Conservation (phyloP, 306 rosid species). For the Castanea mollissima region DNA sequence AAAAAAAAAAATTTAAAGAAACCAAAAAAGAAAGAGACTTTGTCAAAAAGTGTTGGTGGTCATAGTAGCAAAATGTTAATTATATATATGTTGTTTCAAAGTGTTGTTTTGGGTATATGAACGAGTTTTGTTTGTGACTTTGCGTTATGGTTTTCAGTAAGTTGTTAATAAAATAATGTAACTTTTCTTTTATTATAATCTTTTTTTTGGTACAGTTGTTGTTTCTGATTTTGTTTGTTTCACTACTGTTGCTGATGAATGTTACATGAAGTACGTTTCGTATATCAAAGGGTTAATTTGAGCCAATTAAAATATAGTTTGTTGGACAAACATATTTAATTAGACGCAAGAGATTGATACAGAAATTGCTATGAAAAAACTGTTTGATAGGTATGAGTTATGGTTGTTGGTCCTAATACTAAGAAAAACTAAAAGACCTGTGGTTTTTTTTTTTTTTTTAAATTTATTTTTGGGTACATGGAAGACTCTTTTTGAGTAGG, state of each 20-base stretch:
- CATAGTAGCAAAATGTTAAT: slow-evolving; percentile 29
- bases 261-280: slow-evolving; percentile 38
- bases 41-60: slow-evolving; percentile 28
- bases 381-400: slow-evolving; percentile 1
- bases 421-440: not conserved
- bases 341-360: slow-evolving; percentile 20
- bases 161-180: slow-evolving; percentile 58
- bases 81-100: slow-evolving; percentile 29
- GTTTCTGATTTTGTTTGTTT: not conserved
- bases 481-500: slow-evolving; percentile 5
- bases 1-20: not conserved
- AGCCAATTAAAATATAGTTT: slow-evolving; percentile 19
- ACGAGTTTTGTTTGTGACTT: not conserved
- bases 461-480: not conserved
- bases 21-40: not conserved
- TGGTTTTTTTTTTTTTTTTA: not conserved
- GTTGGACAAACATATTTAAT: slow-evolving; percentile 13
- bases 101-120: slow-evolving; percentile 3
- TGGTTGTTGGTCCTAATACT: not conserved
- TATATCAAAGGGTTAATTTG: slow-evolving; percentile 32
- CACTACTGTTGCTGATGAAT: slow-evolving; percentile 14
- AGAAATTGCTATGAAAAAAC: not conserved
- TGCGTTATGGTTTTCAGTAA: slow-evolving; percentile 27
- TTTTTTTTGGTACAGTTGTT: slow-evolving; percentile 16
- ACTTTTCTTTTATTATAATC: not conserved